phyloP scores from a whole-genome alignment of 83 land plant genomes.

The Thuja plicata region DNA sequence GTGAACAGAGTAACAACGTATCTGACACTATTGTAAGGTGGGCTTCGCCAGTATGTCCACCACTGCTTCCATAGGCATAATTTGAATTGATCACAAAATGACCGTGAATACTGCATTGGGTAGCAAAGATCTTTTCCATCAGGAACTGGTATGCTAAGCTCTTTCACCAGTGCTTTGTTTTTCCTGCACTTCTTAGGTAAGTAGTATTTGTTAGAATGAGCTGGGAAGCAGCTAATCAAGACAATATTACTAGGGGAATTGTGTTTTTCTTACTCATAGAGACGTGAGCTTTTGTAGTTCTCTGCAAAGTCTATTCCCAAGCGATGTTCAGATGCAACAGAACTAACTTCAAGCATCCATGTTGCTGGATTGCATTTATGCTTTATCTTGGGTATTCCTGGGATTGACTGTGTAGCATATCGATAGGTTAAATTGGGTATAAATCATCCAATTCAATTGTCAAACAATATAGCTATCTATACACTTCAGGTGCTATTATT shows the following conservation, averaged over 20 bases:
- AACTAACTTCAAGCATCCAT: constrained; percentile 36
- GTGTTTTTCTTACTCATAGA: constrained; percentile 24
- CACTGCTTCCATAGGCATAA: constrained; percentile 63
- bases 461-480: not conserved
- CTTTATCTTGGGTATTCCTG: constrained; percentile 43
- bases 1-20: constrained; percentile 30
- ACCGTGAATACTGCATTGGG: constrained; percentile 36
- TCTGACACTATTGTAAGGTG: constrained; percentile 50
- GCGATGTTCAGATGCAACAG: constrained; percentile 22
- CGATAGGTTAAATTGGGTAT: not conserved
- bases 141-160: constrained; percentile 32
- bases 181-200: constrained; percentile 17
- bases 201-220: not conserved
- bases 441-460: not conserved
- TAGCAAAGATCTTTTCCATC: constrained; percentile 46
- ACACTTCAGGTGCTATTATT: not conserved
- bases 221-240: not conserved
- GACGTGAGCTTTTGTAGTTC: constrained; percentile 22
- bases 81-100: constrained; percentile 29
- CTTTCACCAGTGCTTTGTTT: constrained; percentile 28
- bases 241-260: not conserved
- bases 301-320: constrained; percentile 37
- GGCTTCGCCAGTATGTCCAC: constrained; percentile 59
- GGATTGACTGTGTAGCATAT: constrained; percentile 22
- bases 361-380: constrained; percentile 25